Evolutionary conservation across 805 yeast genomes (phyloP), one percentile per base, ranked within the genome.

Genomic region (Candida rishiriensis): DNA sequence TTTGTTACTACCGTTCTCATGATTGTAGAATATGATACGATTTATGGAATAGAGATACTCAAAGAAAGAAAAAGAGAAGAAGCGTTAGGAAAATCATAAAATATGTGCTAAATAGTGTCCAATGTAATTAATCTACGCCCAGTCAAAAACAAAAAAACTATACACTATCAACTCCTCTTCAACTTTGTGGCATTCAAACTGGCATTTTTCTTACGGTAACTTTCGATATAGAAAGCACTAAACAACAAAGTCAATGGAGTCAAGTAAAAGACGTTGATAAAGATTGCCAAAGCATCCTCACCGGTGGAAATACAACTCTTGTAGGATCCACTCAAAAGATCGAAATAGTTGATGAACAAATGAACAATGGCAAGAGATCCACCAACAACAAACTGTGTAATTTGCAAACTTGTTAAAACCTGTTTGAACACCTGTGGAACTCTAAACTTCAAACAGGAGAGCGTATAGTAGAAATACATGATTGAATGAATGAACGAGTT

Each of bases 401-500:
- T 83, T 62, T 83, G 89, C 63, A 83, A 67, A 9, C 83, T 69
- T 14, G 89, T 83, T 53, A 83, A 72, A 1, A 73, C 61, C 49
- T 80, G 72, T 63, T 83, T 83, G 63, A 79, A 68, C 16, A 71
- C 48, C 36, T 57, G 66, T 7, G 88, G 88, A 14, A 83, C 81
- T 38, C 68, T 66, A 50, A 83, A 69, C 50, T 78, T 71, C 49
- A 83, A 64, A 48, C 85, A 76, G 10, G 82, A 69, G 51, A 83
- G 69, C 3, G 82, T 68, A 68, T 77, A 83, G 66, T 83, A 83
- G 45, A 78, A 72, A 70, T 83, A 83, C 89, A 83, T 83, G 60
- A 83, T 72, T 21, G 85, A 69, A 68, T 83, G 89, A 57, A 83
- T 83, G 59, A 83, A 77, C n/a, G 88, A 82, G 70, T 83, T 83